These are phyloP conservation scores for Tetrahymena thermophila DNA, from an alignment of 73 alveolate genomes.

Conservation along the genomic window DNA sequence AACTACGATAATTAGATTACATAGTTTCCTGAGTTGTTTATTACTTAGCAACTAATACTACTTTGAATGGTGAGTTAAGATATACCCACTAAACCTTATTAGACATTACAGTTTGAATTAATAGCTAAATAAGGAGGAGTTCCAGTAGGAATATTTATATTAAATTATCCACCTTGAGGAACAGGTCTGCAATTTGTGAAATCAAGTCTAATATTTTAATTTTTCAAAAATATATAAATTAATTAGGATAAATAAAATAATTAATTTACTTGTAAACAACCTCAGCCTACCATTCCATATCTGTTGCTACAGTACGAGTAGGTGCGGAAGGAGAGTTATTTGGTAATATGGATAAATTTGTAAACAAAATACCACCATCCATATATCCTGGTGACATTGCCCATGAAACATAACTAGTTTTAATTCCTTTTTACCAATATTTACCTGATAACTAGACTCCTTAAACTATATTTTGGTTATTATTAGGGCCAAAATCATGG, in stretches of 20 bases:
- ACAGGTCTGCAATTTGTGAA: background rate
- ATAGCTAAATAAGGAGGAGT: background rate
- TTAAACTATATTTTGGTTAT: background rate
- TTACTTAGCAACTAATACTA: background rate
- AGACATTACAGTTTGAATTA: background rate
- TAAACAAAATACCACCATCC: background rate
- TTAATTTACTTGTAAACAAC: background rate
- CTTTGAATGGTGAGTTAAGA: background rate
- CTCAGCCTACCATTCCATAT: background rate
- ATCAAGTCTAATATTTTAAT: background rate
- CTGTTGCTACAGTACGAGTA: background rate
- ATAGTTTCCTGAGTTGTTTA: background rate
- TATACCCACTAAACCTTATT: background rate
- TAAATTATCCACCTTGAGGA: background rate
- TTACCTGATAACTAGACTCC: background rate
- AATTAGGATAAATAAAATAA: background rate
- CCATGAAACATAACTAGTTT: background rate
- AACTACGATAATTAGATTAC: background rate
- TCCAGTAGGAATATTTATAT: background rate
- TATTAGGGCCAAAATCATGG: background rate
- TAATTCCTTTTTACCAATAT: background rate
- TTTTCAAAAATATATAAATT: too few relatives aligned
- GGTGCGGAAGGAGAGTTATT: background rate
- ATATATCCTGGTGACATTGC: background rate
- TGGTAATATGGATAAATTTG: background rate